Percentiles rank a stretch among this genome's conserved stretches.
These are phyloP conservation scores for Talaromyces borbonicus DNA, from an alignment of 495 filamentous ascomycete species.

Conservation along the genomic window DNA sequence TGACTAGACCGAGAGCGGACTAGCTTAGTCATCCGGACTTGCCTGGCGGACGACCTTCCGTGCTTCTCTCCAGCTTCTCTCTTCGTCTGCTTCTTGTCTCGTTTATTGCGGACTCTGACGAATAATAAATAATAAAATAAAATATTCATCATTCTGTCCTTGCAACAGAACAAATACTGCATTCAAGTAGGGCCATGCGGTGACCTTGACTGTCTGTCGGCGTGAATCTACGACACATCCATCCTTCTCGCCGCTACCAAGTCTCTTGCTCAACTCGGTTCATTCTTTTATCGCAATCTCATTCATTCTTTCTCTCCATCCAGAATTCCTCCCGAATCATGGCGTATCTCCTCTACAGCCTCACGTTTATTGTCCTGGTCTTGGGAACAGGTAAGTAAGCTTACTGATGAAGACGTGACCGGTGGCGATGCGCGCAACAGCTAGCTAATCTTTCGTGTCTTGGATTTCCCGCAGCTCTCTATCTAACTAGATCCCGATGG, in stretches of 20 bases:
- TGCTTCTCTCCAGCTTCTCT: too few species aligned
- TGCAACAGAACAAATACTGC: not conserved
- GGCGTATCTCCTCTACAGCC: slow-evolving; percentile 70
- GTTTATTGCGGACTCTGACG: too few species aligned
- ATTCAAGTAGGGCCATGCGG: not conserved
- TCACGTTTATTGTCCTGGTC: slow-evolving; percentile 54
- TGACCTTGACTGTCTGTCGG: not conserved
- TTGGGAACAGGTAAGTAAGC: slow-evolving; percentile 45
- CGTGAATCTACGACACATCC: not conserved
- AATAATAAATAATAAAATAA: too few species aligned
- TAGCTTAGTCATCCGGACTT: too few species aligned
- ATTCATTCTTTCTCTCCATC: too few species aligned
- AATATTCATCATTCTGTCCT: too few species aligned
- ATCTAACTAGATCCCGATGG: slow-evolving; percentile 74
- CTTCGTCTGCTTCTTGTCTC: too few species aligned
- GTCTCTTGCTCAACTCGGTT: too few species aligned
- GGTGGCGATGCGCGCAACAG: not conserved
- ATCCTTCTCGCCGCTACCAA: too few species aligned
- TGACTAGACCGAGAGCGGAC: not conserved
- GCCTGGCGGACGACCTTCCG: too few species aligned
- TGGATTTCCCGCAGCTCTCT: slow-evolving; percentile 47
- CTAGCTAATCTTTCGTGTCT: too few species aligned
- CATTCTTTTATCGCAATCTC: not conserved
- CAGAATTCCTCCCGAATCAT: too few species aligned
- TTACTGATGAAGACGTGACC: not conserved